Percentiles rank a stretch among this genome's conserved stretches.
phyloP scores from a whole-genome alignment of 2,329 filamentous ascomycete species.

The Ceratocystis albifundus region DNA sequence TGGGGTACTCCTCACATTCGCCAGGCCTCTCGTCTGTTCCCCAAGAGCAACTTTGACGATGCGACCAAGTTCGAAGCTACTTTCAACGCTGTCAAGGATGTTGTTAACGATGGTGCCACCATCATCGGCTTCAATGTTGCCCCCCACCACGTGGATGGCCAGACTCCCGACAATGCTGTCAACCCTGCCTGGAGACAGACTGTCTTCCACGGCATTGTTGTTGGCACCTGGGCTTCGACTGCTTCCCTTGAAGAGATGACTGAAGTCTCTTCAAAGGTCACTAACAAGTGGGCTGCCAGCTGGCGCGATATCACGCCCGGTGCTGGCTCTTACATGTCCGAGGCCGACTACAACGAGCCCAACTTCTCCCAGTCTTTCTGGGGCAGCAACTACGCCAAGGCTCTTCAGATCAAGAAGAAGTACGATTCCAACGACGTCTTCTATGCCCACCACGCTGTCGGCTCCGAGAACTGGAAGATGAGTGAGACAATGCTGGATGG shows the following conservation, averaged over 20 bases:
- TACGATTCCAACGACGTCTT: constrained; percentile 39
- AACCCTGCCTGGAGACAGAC: constrained; percentile 37
- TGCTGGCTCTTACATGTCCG: constrained; percentile 40
- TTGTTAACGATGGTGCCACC: constrained; percentile 31
- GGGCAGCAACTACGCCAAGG: constrained; percentile 35
- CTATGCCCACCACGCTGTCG: constrained; percentile 40
- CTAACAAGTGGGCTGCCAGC: constrained; percentile 25
- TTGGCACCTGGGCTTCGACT: constrained; percentile 23
- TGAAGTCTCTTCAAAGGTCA: constrained; percentile 25
- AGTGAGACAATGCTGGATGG: constrained; percentile 26
- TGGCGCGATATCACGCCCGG: constrained; percentile 32
- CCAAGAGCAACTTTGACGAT: constrained; percentile 27
- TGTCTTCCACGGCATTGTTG: constrained; percentile 30
- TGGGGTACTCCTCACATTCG: constrained; percentile 21
- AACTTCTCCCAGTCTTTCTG: constrained; percentile 38
- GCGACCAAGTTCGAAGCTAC: constrained; percentile 26
- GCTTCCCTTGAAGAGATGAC: constrained; percentile 6
- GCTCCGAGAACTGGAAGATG: constrained; percentile 40
- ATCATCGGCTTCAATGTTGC: constrained; percentile 31
- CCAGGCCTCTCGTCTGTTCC: constrained; percentile 30
- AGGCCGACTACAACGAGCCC: constrained; percentile 40
- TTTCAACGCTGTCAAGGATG: constrained; percentile 28
- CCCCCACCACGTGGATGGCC: constrained; percentile 28
- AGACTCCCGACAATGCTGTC: constrained; percentile 29
- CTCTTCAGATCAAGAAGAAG: constrained; percentile 37